Conservation (phyloP, 1,284 basidiomycete species). For the Leccinum variabile region DNA sequence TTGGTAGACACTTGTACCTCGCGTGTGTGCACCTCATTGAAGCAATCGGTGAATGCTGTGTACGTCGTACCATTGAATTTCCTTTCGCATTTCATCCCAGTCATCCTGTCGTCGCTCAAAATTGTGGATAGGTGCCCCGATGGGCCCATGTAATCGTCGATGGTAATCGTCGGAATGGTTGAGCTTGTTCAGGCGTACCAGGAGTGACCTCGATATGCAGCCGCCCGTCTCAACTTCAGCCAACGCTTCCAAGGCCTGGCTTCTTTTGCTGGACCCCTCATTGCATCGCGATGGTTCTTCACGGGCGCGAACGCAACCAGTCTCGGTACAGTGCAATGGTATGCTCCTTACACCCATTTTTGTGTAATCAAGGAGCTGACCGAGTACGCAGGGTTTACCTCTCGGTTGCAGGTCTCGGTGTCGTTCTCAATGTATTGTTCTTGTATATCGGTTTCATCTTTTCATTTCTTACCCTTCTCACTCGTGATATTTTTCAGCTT, state of each 20-base stretch:
- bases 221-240: conserved; percentile 77
- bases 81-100: no score
- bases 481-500: conserved; percentile 43
- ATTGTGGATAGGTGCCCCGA: no score
- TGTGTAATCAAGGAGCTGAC: conserved; percentile 4
- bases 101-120: no score
- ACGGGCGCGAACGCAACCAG: conserved; percentile 56
- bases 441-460: conserved; percentile 41
- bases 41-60: no score
- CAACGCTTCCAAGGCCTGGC: conserved; percentile 84
- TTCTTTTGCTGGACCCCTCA: conserved; percentile 77
- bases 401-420: conserved; percentile 67
- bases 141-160: no score
- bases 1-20: no score
- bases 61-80: no score
- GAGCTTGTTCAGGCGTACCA: no score
- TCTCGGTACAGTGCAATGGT: conserved; percentile 76
- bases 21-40: no score
- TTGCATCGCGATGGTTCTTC: conserved; percentile 78
- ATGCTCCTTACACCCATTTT: conserved; percentile 1
- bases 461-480: background rate
- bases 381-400: conserved; percentile 63
- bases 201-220: conserved; percentile 58
- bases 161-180: no score
- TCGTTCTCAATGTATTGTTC: conserved; percentile 67